Evolutionary conservation across 2,329 filamentous ascomycete genomes (phyloP).

Genomic region (Xylaria sp.): DNA sequence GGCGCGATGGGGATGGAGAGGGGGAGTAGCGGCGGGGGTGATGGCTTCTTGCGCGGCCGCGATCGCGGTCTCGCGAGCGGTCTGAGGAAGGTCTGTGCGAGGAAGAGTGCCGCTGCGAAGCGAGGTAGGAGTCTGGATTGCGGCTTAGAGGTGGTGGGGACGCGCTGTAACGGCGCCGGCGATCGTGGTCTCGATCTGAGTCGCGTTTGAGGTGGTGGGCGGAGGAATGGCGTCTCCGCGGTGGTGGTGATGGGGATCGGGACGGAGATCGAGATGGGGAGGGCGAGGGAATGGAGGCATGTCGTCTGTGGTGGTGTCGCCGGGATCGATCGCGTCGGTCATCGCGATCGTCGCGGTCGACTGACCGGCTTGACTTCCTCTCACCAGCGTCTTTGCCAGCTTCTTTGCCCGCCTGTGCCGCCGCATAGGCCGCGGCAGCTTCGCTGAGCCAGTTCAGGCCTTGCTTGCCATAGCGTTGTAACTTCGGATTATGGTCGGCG

Average conservation of each 20-base stretch:
- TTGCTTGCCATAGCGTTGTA: slow-evolving; percentile 45
- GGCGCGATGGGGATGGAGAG: slow-evolving; percentile 37
- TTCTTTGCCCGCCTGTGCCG: slow-evolving; percentile 41
- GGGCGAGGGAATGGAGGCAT: slow-evolving; percentile 42
- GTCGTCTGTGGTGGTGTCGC: slow-evolving; percentile 39
- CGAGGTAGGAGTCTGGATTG: slow-evolving; percentile 31
- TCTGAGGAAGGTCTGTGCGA: slow-evolving; percentile 17
- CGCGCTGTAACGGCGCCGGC: slow-evolving; percentile 24
- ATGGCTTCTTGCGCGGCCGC: slow-evolving; percentile 39
- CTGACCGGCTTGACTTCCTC: slow-evolving; percentile 36
- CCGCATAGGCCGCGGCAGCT: slow-evolving; percentile 47
- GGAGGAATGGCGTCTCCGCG: slow-evolving; percentile 38
- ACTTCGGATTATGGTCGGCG: slow-evolving; percentile 40
- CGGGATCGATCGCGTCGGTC: slow-evolving; percentile 33
- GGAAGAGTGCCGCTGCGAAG: slow-evolving; percentile 6
- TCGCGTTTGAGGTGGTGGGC: slow-evolving; percentile 36
- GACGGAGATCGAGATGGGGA: slow-evolving; percentile 40
- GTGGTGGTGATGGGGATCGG: slow-evolving; percentile 26
- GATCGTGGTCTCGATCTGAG: slow-evolving; percentile 8
- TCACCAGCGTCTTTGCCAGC: slow-evolving; percentile 27
- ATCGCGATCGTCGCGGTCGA: slow-evolving; percentile 35
- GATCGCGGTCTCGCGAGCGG: slow-evolving; percentile 39
- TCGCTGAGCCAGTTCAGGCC: slow-evolving; percentile 46
- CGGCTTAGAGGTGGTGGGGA: slow-evolving; percentile 37
- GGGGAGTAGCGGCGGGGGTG: slow-evolving; percentile 33